Evolutionary conservation across 2,329 filamentous ascomycete species (phyloP).

Genomic region (Penicillium italicum): DNA sequence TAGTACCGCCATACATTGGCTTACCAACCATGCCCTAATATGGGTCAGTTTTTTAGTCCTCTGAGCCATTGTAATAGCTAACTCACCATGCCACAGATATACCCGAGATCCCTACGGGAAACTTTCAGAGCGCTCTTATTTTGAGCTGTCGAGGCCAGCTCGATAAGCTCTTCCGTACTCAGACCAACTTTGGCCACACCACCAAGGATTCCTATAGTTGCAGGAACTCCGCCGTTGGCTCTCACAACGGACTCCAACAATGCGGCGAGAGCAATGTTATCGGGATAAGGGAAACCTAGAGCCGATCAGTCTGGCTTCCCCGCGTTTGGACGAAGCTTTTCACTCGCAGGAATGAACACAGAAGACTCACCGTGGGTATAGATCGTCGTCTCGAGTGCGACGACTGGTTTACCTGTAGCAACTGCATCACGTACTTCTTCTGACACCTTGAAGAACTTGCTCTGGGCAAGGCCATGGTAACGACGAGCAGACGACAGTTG

Average conservation of each 20-base stretch:
- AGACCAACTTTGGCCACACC: conserved; percentile 81
- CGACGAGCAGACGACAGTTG: conserved; percentile 18
- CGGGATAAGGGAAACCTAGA: conserved; percentile 65
- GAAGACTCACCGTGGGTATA: conserved; percentile 77
- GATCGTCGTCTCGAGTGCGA: conserved; percentile 92
- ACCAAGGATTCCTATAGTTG: conserved; percentile 83
- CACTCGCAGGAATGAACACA: neutral
- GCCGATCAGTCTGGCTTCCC: conserved; percentile 8
- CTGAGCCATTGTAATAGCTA: neutral
- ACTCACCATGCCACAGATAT: conserved; percentile 70
- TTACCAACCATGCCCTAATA: conserved; percentile 60
- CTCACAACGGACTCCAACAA: conserved; percentile 79
- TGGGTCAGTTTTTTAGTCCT: conserved; percentile 3
- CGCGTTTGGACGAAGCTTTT: neutral
- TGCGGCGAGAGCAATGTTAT: conserved; percentile 71
- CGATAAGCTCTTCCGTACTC: conserved; percentile 65
- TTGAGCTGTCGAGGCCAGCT: conserved; percentile 63
- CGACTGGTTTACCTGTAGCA: conserved; percentile 70
- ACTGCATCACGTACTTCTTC: conserved; percentile 80
- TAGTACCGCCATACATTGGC: conserved; percentile 81
- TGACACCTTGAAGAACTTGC: conserved; percentile 64
- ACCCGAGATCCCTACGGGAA: conserved; percentile 81
- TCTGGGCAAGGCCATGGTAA: conserved; percentile 33
- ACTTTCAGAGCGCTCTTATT: conserved; percentile 71
- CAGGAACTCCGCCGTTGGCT: conserved; percentile 75